Base-by-base conservation (phyloP, 176 grass and related monocot genomes). In the Zea luxurians region DNA sequence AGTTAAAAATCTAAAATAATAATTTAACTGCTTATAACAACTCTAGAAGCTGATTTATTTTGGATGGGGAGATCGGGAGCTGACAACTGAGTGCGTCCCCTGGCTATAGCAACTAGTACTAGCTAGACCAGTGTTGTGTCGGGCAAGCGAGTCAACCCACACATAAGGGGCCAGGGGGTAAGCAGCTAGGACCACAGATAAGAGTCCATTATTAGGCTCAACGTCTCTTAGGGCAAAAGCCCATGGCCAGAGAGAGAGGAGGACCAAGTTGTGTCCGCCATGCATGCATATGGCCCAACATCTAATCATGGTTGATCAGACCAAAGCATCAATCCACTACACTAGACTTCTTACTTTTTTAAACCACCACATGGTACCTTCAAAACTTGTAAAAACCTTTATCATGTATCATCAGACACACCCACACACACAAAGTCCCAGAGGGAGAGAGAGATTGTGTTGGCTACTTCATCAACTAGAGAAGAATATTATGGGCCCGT, bases 181-280 rank as follows among this genome's bases (percentile, higher is more conserved):
- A 20, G 16, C 3, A 20, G 27, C 27, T 27, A 34, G 67, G 64
- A 61, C 54, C 17, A 17, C 68, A 27, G 27, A 9, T 37, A 85
- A 79, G 50, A 49, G 42, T 73, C 69, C 61, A 85, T 80, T 80
- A 48, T 74, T 74, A 85, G 77, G 36, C 84, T 86, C 77, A 86
- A 80, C 43, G 47, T 18, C 18, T 18, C 18, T 71, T 68, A 35
- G 38, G 17, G 27, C 5, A 69, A 76, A 72, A 40, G 27, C 59
- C 76, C 60, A 48, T 45, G 48, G 16, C 13, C 27, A 66, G 20
- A 80, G 13, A 49, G 11, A n/a, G n/a, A n/a, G n/a, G n/a, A n/a
- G n/a, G n/a, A n/a, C 48, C 50, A 53, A 37, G 74, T 15, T 15
- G 20, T 15, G 57, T 7, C 27, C 15, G n/a, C 45, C 48, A 17